These are phyloP conservation scores for Zoysia japonica DNA, from an alignment of 176 grass and related monocot species.

Conservation along the genomic window DNA sequence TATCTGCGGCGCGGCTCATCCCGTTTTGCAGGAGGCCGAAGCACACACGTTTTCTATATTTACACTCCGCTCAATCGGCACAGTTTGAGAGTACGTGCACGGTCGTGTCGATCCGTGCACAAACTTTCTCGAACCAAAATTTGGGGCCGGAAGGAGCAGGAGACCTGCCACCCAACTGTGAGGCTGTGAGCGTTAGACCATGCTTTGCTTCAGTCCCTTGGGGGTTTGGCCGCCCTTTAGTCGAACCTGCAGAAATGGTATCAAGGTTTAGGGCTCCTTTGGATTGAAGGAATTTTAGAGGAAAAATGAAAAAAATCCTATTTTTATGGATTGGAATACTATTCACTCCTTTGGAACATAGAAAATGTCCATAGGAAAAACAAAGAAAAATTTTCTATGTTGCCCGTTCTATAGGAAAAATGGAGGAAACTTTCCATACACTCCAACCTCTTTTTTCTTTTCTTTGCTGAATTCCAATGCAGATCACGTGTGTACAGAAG, in stretches of 20 bases:
- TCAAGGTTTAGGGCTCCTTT: background rate
- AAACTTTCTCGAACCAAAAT: conserved; percentile 44
- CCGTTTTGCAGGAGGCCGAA: conserved; percentile 53
- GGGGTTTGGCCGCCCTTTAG: conserved; percentile 54
- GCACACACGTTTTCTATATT: conserved; percentile 40
- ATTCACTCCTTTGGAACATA: no score
- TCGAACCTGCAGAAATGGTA: conserved; percentile 39
- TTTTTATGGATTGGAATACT: no score
- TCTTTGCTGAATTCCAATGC: no score
- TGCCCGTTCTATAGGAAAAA: no score
- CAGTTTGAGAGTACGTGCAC: background rate
- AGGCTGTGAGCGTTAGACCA: conserved; percentile 29
- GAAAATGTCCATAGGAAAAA: no score
- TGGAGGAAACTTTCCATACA: no score
- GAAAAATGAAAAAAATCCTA: no score
- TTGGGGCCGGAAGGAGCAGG: background rate
- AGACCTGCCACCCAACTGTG: background rate
- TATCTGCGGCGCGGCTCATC: conserved; percentile 48
- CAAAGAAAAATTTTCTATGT: no score
- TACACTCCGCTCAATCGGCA: conserved; percentile 33
- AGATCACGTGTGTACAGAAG: no score
- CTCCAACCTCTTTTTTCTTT: no score
- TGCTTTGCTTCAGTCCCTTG: conserved; percentile 51
- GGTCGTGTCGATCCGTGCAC: conserved; percentile 8
- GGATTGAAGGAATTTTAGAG: no score